Evolutionary conservation across 306 rosid genomes (phyloP).

Genomic region (Vicia faba): DNA sequence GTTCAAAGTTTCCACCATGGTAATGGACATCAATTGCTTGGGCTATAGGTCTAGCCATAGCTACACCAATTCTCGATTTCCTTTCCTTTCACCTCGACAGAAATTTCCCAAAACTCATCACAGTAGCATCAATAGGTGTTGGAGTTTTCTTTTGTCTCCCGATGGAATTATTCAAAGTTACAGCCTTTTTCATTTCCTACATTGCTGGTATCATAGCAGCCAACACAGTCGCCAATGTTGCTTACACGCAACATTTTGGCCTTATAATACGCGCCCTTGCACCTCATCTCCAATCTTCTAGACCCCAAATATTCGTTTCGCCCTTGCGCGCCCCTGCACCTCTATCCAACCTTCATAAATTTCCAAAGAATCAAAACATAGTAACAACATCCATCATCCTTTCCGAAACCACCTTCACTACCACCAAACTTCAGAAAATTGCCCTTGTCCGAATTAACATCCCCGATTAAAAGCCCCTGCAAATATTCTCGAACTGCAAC

Average conservation of each 20-base stretch:
- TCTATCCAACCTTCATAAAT: too few species aligned
- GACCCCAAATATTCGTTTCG: too few species aligned
- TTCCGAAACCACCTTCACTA: too few species aligned
- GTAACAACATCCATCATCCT: too few species aligned
- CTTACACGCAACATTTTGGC: constrained; percentile 79
- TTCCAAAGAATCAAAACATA: too few species aligned
- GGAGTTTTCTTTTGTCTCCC: constrained; percentile 85
- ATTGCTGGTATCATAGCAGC: constrained; percentile 62
- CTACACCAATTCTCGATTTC: constrained; percentile 62
- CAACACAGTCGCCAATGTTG: constrained; percentile 57
- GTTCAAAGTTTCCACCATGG: constrained; percentile 49
- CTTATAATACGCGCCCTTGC: constrained; percentile 68
- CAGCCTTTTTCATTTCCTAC: constrained; percentile 67
- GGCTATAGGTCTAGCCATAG: constrained; percentile 67
- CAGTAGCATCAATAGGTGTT: constrained; percentile 49
- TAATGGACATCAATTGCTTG: constrained; percentile 85
- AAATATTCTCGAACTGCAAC: too few species aligned
- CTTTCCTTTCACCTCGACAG: constrained; percentile 74
- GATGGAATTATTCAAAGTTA: constrained; percentile 58
- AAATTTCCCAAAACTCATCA: constrained; percentile 50
- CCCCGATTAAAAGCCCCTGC: too few species aligned
- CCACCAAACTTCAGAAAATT: too few species aligned
- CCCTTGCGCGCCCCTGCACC: too few species aligned
- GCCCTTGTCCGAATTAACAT: too few species aligned
- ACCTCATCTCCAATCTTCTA: too few species aligned